Base-by-base conservation (phyloP, 208 protist species). In the Endotrypanum monterogeii region DNA sequence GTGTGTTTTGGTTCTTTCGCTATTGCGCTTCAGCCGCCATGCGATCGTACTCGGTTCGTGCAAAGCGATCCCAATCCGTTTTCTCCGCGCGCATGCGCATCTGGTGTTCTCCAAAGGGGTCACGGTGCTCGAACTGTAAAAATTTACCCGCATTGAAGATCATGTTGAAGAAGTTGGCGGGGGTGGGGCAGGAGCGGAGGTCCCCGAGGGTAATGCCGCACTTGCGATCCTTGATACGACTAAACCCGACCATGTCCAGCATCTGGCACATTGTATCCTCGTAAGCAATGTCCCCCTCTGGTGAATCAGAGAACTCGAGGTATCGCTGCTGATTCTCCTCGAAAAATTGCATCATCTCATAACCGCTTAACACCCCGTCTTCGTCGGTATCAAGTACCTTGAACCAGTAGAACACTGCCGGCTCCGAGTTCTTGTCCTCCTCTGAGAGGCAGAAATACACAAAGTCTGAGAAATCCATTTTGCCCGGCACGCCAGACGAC, bases 361-460 rank as follows among this genome's bases (percentile, higher is more conserved):
- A 98, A 8, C 92, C 89, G 60, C 91, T 97, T 9, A 99, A 56
- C 54, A 98, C 73, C 30, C 98, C 98, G 75, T 99, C 98, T 30
- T 92, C 89, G 79, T 99, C 98, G 1, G 94, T 56, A 76, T 99
- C 97, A 0, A 98, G 72, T 23, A 94, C 83, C 60, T 92, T 93
- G 79, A 99, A 99, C 97, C 98, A 99, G 80, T 98, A 99, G 62
- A 95, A 91, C n/a, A 98, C 80, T 35, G 93, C 89, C 18, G 94
- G 83, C 30, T 86, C 78, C 48, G 83, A 93, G 56, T 94, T 98
- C 80, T 99, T 99, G 83, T 99, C 96, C 83, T 99, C 97, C 81
- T 99, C 98, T 7, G 90, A 98, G n/a, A 99, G 74, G 67, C 94
- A 97, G 83, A 99, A 99, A 89, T 91, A 98, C 18, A 99, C 87